Evolutionary conservation across 2,329 filamentous ascomycete species (phyloP), one percentile per base, ranked within the genome.

Genomic region (Calonectria pteridis): DNA sequence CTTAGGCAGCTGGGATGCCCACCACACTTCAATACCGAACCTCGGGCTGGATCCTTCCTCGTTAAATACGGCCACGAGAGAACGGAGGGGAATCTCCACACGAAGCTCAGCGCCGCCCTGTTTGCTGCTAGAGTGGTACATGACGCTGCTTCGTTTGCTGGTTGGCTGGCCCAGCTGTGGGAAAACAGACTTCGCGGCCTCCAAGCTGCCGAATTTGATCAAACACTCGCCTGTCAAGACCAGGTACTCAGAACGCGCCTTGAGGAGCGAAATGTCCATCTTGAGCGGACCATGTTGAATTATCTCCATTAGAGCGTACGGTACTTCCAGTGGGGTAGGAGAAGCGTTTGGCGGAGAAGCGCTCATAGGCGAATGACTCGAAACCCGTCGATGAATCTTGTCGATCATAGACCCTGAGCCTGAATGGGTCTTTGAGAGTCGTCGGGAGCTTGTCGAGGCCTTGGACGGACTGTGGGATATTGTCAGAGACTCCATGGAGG

Each of bases 1-100:
- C 16, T 84, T 83, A 3, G 86, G 85, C 70, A 85, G 83, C 20
- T 83, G 80, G 18, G 86, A 86, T 71, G 85, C 87, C 89, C 89
- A 91, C 89, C 89, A 91, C 2, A 91, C 84, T 77, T 91, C 89
- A 65, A 91, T 81, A 7, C 88, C 88, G 55, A 88, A 89, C 9
- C 87, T 86, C 16, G 88, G 86, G 59, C 86, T 85, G 1, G 85
- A 85, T 53, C 85, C 86, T 77, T 91, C 89, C 35, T 89, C 87
- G 35, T 86, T 86, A 75, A 90, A 91, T 2, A 86, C 86, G 3
- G 89, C 88, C 46, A 91, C 87, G 29, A 91, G 84, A 46, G 85
- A 86, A 20, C 87, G 84, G 10, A 91, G 81, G 0, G 89, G 88
- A 10, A 91, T 85, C 63, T 87, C 85, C 37, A 89, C 78, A 23